A percentile compares a stretch with the other conserved stretches of the same genome.
Evolutionary conservation across 2,329 filamentous ascomycete species (phyloP).

Genomic region (Aspergillus brunneoviolaceus): DNA sequence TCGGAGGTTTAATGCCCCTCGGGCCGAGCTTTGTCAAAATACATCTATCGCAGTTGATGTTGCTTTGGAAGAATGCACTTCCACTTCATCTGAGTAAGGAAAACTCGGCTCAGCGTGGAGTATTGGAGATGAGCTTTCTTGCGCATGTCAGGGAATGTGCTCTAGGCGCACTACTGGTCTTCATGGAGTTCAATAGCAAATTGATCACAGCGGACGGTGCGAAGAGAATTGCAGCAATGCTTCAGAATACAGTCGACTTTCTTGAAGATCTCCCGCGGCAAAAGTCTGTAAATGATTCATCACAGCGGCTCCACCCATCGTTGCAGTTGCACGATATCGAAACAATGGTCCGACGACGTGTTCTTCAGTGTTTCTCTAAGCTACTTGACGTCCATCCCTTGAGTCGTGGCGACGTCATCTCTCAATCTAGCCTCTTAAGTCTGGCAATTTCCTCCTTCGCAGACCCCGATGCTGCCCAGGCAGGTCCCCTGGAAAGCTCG

Average conservation of each 20-base stretch:
- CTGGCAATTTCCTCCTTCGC: constrained; percentile 89
- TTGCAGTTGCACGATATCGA: constrained; percentile 87
- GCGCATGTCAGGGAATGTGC: constrained; percentile 95
- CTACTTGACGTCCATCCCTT: constrained; percentile 84
- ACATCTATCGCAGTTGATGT: constrained; percentile 85
- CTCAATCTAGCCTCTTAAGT: constrained; percentile 88
- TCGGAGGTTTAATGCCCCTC: constrained; percentile 92
- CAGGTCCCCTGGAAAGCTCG: constrained; percentile 78
- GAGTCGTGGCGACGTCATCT: constrained; percentile 77
- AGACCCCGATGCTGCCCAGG: constrained; percentile 73
- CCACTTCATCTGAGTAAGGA: constrained; percentile 93
- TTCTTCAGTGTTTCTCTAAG: constrained; percentile 92
- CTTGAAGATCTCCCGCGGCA: constrained; percentile 79
- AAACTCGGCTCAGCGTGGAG: constrained; percentile 77
- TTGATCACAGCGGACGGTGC: constrained; percentile 91
- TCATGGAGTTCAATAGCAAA: constrained; percentile 89
- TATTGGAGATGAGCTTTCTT: constrained; percentile 87
- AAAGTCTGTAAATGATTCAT: constrained; percentile 82
- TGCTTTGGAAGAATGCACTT: constrained; percentile 96
- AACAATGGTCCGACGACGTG: constrained; percentile 87
- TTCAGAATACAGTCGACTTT: constrained; percentile 91
- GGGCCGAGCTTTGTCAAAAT: constrained; percentile 99
- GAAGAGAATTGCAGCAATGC: constrained; percentile 86
- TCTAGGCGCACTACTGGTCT: constrained; percentile 84
- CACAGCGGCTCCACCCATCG: constrained; percentile 77